These are phyloP conservation scores for Fonsecaea nubica DNA, from an alignment of 2,329 filamentous ascomycete species.

Conservation along the genomic window DNA sequence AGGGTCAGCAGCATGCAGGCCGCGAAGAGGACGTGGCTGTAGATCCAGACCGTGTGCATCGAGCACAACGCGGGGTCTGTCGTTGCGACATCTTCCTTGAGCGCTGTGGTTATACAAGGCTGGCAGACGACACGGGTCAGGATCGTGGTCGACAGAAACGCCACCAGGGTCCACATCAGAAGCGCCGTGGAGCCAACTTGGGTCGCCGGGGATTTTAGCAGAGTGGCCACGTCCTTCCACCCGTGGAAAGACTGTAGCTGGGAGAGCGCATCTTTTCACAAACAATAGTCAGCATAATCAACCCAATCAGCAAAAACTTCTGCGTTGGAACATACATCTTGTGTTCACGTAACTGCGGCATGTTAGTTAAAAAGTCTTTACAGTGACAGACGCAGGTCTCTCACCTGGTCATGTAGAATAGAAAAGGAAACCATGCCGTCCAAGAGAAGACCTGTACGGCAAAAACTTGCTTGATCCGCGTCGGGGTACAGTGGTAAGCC, in stretches of 20 bases:
- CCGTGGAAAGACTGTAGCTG: constrained; percentile 6
- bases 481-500: neutral
- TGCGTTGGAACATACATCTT: neutral
- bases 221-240: neutral
- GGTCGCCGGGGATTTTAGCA: neutral
- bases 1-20: constrained; percentile 7
- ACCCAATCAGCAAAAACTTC: no score
- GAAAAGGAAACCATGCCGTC: constrained; percentile 5
- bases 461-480: constrained; percentile 3
- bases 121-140: neutral
- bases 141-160: constrained; percentile 1
- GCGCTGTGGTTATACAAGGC: no score
- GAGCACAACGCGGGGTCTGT: neutral
- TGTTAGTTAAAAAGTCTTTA: neutral
- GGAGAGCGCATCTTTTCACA: neutral
- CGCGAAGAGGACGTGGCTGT: constrained; percentile 5
- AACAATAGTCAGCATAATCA: neutral
- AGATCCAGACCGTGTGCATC: neutral
- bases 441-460: constrained; percentile 3
- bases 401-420: constrained; percentile 14
- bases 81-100: neutral
- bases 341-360: constrained; percentile 7
- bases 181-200: constrained; percentile 9
- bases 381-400: neutral
- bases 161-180: constrained; percentile 1